Conservation (phyloP, 345 rosid genomes). For the Nasturtium officinale region DNA sequence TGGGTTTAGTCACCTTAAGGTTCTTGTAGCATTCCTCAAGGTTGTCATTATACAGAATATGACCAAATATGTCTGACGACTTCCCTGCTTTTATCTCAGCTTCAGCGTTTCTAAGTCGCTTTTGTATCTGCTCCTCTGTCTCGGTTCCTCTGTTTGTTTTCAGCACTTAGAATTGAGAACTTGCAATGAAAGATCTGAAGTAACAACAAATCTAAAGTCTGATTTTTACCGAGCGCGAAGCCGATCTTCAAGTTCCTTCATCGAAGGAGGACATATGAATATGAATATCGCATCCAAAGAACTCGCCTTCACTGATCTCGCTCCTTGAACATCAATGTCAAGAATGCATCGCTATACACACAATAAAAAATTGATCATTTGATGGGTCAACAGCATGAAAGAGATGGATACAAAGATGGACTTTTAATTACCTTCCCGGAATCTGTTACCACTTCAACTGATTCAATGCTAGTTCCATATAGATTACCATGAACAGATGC, state of each 20-base stretch:
- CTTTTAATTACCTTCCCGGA: constrained; percentile 69
- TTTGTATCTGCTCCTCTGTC: constrained; percentile 77
- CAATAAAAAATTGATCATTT: constrained; percentile 1
- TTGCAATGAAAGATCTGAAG: constrained; percentile 11
- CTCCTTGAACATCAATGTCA: constrained; percentile 99
- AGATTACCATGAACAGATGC: constrained; percentile 91
- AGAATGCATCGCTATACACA: constrained; percentile 84
- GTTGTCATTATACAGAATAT: constrained; percentile 65
- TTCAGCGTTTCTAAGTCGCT: constrained; percentile 75
- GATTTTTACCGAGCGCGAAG: constrained; percentile 77
- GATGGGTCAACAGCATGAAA: not conserved
- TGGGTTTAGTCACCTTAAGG: constrained; percentile 66
- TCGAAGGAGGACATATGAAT: constrained; percentile 86
- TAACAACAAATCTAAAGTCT: constrained; percentile 19
- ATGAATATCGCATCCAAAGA: constrained; percentile 79
- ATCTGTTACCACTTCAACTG: constrained; percentile 87
- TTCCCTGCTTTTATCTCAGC: constrained; percentile 81
- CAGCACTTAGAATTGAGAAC: constrained; percentile 24
- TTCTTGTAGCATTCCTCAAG: constrained; percentile 77
- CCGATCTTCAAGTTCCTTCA: constrained; percentile 78
- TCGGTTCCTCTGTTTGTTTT: constrained; percentile 75
- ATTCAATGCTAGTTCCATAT: constrained; percentile 94
- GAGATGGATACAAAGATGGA: not conserved
- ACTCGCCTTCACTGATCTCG: constrained; percentile 71
- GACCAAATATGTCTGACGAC: constrained; percentile 69